Base-by-base conservation (phyloP, 257 asterid genomes). In the Salvia hispanica region DNA sequence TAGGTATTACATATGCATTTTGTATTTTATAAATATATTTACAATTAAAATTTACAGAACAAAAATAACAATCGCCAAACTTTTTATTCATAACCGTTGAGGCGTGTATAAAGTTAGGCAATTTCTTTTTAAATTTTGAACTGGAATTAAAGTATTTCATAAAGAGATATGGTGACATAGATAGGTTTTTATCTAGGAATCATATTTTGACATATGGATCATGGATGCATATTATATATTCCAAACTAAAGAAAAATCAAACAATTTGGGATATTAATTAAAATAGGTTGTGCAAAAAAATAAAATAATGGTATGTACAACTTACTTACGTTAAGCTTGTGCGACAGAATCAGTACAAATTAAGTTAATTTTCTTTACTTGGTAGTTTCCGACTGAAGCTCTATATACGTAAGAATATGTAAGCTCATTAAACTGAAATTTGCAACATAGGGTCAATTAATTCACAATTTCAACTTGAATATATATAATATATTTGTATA, bases 51-150 rank as follows among this genome's bases (percentile, higher is more conserved):
- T 5, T 39, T 39, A 39, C 43, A 14, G 54, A 47, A 47, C 1
- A 12, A 47, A 47, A 47, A n/a, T n/a, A 47, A 5, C 4, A 39
- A 39, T 5, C 2, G 8, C 0, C 37, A 7, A 28, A 10, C 36
- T 56, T 39, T 50, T 14, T 44, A 12, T 33, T 14, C 3, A 14
- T 51, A 51, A 42, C 64, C 70, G 58, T 62, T 62, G 33, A 42
- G 50, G 65, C 9, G 57, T 53, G 31, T 25, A 6, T 53, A 63
- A 54, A 62, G 70, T 31, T 66, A 14, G 47, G 40, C 31, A 28
- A 45, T 36, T 46, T 34, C 52, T 56, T 72, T 55, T 61, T 7
- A 11, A 56, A 72, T 15, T 72, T 72, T 56, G 72, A 72, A 64
- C 16, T 16, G 52, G 59, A 54, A 12, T 55, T 15, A 34, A 57